These are phyloP conservation scores for Fraxinus excelsior DNA, from an alignment of 257 asterid species.

Conservation along the genomic window DNA sequence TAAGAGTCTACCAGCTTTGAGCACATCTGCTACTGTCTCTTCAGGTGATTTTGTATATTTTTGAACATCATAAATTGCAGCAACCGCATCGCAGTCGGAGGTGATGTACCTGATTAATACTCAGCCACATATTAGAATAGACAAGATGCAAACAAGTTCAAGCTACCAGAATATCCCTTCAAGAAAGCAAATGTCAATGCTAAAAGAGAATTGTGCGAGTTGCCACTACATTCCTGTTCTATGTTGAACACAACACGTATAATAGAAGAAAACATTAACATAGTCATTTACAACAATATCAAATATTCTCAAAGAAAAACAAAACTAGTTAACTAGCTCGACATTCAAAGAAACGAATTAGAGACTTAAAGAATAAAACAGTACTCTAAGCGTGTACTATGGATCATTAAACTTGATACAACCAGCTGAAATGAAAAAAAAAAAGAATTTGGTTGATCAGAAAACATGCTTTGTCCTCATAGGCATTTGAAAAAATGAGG, in stretches of 20 bases:
- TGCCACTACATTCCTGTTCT: background rate
- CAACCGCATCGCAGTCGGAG: conserved; percentile 83
- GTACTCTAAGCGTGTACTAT: background rate
- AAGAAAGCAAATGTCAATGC: background rate
- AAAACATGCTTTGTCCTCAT: background rate
- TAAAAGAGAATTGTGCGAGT: background rate
- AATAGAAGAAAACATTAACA: background rate
- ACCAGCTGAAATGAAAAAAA: background rate
- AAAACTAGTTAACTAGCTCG: background rate
- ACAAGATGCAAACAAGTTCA: background rate
- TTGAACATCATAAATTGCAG: conserved; percentile 54
- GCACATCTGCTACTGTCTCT: conserved; percentile 76
- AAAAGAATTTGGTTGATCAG: background rate
- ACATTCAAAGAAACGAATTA: background rate
- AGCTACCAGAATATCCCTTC: background rate
- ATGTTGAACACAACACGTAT: background rate
- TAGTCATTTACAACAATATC: background rate
- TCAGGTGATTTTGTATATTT: conserved; percentile 61
- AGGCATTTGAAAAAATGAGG: background rate
- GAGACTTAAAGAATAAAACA: background rate
- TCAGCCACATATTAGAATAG: background rate
- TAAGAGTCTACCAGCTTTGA: conserved; percentile 63
- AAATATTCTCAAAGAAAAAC: background rate
- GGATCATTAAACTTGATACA: background rate
- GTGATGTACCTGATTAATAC: conserved; percentile 63